phyloP scores from a whole-genome alignment of 768 basidiomycete genomes.

The Lanmaoa pseudosensibilis region DNA sequence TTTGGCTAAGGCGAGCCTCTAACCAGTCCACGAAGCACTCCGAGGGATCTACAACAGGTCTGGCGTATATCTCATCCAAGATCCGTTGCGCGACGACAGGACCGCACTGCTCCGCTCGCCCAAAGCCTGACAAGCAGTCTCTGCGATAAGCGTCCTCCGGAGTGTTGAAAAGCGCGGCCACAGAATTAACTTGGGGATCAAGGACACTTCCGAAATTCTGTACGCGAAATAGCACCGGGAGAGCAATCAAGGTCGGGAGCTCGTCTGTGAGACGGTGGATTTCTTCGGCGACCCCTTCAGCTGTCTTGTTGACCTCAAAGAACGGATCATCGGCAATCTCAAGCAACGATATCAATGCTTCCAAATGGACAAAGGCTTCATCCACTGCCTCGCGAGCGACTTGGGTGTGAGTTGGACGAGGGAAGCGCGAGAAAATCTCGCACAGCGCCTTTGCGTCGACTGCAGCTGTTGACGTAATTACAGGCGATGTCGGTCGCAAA shows the following conservation, averaged over 20 bases:
- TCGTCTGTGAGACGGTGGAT: constrained; percentile 58
- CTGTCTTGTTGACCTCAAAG: constrained; percentile 19
- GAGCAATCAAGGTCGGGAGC: constrained; percentile 70
- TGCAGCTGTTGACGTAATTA: constrained; percentile 43
- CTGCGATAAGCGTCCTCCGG: constrained; percentile 64
- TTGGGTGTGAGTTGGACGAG: constrained; percentile 55
- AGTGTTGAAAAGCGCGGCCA: constrained; percentile 57
- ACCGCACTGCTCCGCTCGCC: constrained; percentile 74
- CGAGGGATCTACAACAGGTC: constrained; percentile 33
- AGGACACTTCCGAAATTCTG: constrained; percentile 27
- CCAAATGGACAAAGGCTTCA: constrained; percentile 69
- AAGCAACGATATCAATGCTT: constrained; percentile 55
- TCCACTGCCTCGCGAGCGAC: constrained; percentile 80
- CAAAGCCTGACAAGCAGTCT: constrained; percentile 71
- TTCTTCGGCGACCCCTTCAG: constrained; percentile 36
- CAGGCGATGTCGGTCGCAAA: constrained; percentile 67
- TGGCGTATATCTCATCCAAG: constrained; percentile 46
- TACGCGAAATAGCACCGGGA: constrained; percentile 63
- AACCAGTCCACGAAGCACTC: constrained; percentile 46
- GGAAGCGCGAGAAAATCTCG: constrained; percentile 59
- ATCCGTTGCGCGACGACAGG: constrained; percentile 56
- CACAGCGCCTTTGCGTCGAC: constrained; percentile 62
- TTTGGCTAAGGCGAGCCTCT: constrained; percentile 27
- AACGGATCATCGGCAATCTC: constrained; percentile 45
- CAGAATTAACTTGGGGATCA: constrained; percentile 25